phyloP scores from a whole-genome alignment of 352 stramenopile genomes.

The Phytophthora crassamura region DNA sequence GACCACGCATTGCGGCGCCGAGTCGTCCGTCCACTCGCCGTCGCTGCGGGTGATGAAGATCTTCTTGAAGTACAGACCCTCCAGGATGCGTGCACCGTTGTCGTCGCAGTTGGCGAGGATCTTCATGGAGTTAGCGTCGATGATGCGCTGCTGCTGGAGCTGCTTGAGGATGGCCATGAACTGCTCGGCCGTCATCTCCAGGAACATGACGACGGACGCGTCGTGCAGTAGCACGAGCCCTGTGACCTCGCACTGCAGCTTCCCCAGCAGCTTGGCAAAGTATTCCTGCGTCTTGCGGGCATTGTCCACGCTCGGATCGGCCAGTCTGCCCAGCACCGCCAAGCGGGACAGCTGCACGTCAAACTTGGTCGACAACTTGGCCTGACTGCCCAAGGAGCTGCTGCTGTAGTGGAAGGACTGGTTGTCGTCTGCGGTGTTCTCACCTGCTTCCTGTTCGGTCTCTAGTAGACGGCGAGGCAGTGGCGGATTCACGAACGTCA shows the following conservation, averaged over 20 bases:
- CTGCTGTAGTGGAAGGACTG: constrained; percentile 18
- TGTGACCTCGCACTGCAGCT: constrained; percentile 62
- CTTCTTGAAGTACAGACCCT: constrained; percentile 77
- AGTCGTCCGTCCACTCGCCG: constrained; percentile 54
- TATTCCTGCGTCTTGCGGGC: constrained; percentile 68
- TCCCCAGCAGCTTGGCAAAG: constrained; percentile 63
- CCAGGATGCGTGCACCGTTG: constrained; percentile 52
- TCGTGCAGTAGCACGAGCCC: constrained; percentile 67
- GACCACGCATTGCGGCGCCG: constrained; percentile 45
- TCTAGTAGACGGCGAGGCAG: constrained; percentile 33
- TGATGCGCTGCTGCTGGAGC: constrained; percentile 43
- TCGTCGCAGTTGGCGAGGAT: constrained; percentile 73
- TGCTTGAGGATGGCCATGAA: constrained; percentile 57
- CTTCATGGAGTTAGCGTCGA: constrained; percentile 52
- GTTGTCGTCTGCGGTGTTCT: constrained; percentile 29
- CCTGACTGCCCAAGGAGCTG: constrained; percentile 2
- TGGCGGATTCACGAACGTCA: constrained; percentile 52
- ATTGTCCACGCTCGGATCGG: constrained; percentile 51
- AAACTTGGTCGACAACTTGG: constrained; percentile 39
- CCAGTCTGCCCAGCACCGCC: constrained; percentile 47
- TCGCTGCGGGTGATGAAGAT: constrained; percentile 44
- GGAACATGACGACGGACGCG: constrained; percentile 54
- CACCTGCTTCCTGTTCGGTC: constrained; percentile 33
- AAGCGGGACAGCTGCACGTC: constrained; percentile 55
- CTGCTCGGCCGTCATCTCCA: constrained; percentile 67